A percentile compares a stretch with the other conserved stretches of the same genome.
These are phyloP conservation scores for Theileria parva DNA, from an alignment of 169 alveolate genomes.

Conservation along the genomic window DNA sequence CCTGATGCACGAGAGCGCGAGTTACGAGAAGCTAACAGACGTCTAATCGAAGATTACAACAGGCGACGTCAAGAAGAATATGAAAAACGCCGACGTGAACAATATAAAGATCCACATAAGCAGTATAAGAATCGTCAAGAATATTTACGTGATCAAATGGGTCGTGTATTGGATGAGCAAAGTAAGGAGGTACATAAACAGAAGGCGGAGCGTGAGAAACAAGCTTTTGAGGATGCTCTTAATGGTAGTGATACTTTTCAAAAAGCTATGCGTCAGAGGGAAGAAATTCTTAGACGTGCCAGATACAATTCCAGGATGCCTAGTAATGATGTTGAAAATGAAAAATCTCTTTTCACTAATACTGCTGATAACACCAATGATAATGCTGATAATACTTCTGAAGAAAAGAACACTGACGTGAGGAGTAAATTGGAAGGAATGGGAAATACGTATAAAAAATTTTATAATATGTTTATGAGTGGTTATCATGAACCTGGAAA, in stretches of 20 bases:
- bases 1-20: neutral
- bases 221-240: neutral
- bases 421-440: neutral
- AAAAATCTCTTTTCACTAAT: conserved; percentile 1
- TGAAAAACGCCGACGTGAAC: neutral
- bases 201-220: neutral
- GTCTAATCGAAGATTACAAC: neutral
- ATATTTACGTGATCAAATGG: neutral
- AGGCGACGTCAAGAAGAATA: neutral
- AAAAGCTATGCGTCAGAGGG: conserved; percentile 4
- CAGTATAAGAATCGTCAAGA: neutral
- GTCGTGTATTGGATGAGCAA: conserved; percentile 9
- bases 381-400: neutral
- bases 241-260: neutral
- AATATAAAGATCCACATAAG: neutral
- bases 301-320: neutral
- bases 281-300: neutral
- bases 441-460: conserved; percentile 12
- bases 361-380: neutral
- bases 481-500: conserved; percentile 58
- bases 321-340: neutral
- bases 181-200: conserved; percentile 5
- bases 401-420: neutral
- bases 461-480: conserved; percentile 41
- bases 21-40: neutral